Evolutionary conservation across 345 rosid species (phyloP).

Genomic region (Cochlearia excelsa): DNA sequence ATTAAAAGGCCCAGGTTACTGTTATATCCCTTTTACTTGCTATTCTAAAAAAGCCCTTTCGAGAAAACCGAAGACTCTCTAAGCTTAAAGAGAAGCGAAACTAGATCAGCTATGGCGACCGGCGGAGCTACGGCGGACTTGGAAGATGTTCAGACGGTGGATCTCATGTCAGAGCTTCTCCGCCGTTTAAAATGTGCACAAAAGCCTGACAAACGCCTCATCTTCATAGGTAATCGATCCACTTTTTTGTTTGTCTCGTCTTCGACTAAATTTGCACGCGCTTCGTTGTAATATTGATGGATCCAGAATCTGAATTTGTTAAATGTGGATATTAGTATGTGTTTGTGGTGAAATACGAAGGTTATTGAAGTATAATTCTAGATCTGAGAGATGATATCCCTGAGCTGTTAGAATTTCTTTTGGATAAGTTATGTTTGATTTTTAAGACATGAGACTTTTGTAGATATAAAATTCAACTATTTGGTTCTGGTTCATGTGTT

Average conservation of each 20-base stretch:
- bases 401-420: conserved; percentile 7
- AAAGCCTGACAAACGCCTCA: conserved; percentile 86
- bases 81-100: conserved; percentile 10
- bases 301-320: background rate
- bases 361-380: conserved; percentile 2
- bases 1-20: conserved; percentile 28
- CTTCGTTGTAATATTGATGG: conserved; percentile 8
- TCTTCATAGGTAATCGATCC: conserved; percentile 63
- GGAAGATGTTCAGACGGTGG: conserved; percentile 71
- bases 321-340: background rate
- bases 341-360: conserved; percentile 1
- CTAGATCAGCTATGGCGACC: conserved; percentile 34
- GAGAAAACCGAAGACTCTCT: conserved; percentile 22
- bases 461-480: background rate
- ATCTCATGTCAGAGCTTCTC: conserved; percentile 87
- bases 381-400: conserved; percentile 22
- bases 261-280: background rate
- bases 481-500: background rate
- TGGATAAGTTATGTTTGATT: background rate
- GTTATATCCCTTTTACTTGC: conserved; percentile 25
- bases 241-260: background rate
- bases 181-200: conserved; percentile 78
- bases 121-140: conserved; percentile 22
- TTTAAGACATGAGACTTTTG: background rate
- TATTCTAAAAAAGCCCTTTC: background rate